Evolutionary conservation across 306 rosid genomes (phyloP), one percentile per base, ranked within the genome.

Genomic region (Acacia crassicarpa): DNA sequence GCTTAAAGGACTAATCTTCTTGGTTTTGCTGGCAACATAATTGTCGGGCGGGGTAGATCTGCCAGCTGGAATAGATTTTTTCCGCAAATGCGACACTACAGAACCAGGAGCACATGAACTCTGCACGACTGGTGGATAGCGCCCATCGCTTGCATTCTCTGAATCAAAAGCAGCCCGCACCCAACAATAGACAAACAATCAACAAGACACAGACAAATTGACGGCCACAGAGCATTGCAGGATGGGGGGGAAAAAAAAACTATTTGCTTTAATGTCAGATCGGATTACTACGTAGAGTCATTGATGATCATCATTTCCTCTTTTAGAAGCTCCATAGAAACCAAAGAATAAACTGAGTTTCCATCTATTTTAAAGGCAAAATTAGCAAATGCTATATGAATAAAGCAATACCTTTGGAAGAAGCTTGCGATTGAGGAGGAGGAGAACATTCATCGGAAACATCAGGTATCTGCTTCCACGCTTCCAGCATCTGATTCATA

Each of bases 401-500:
- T 1, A 43, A 75, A 73, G 16, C 30, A 38, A 53, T 81, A 91
- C 98, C 98, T 81, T 84, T 91, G 9, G 96, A 91, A 25, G 94
- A 91, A 79, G 88, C 81, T 58, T 66, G 84, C 1, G 94, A 89
- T 0, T 27, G 86, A 15, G 91, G 91, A 25, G 93, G 94, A 15
- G 92, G 92, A 38, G 96, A 90, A 38, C 76, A 82, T 65, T 87
- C 92, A 38, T 82, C 92, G 2, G 94, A 86, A 51, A 91, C 76
- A 83, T 93, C 98, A 38, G 94, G 93, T 79, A 93, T 85, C 89
- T 87, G 91, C 79, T 85, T 91, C 98, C 98, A 93, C 9, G 88
- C 91, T 63, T 91, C 94, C 86, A 91, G 46, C 91, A 87, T 84
- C 83, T 86, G 93, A 86, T 76, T 90, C 94, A 91, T 90, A 54